phyloP scores from a whole-genome alignment of 352 stramenopile species.

The Salisapilia sapeloensis region DNA sequence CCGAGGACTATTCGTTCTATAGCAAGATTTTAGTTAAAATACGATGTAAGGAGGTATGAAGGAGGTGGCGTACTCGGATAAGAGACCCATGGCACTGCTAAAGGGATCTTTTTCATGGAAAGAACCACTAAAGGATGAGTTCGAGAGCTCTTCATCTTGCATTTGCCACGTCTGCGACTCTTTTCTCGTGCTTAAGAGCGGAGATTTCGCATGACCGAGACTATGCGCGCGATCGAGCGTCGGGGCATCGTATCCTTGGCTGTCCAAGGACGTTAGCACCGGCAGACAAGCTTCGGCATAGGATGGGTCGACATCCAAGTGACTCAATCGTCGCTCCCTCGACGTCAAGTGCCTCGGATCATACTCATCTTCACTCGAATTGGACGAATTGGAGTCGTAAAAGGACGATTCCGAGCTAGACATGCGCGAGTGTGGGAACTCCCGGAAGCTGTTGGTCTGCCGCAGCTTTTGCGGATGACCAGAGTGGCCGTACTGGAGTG shows the following conservation, averaged over 20 bases:
- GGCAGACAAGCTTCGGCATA: slow-evolving; percentile 30
- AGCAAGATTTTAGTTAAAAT: no score
- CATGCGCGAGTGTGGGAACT: slow-evolving; percentile 19
- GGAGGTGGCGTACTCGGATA: no score
- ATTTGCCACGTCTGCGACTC: slow-evolving; percentile 52
- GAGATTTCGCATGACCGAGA: slow-evolving; percentile 31
- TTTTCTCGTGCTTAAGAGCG: slow-evolving; percentile 32
- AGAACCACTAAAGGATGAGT: no score
- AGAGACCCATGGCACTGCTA: no score
- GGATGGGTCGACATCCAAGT: slow-evolving; percentile 13
- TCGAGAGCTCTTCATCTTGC: slow-evolving; percentile 46
- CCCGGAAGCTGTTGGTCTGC: slow-evolving; percentile 20
- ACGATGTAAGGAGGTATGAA: no score
- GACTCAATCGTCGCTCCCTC: slow-evolving; percentile 2
- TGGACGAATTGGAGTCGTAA: slow-evolving; percentile 25
- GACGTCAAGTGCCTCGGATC: slow-evolving; percentile 1
- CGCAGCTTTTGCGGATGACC: slow-evolving; percentile 10
- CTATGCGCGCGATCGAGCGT: slow-evolving; percentile 6
- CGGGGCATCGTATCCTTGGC: slow-evolving; percentile 21
- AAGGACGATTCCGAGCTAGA: slow-evolving; percentile 36
- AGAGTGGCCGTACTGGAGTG: slow-evolving; percentile 7
- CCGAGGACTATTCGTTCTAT: no score
- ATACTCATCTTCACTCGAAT: slow-evolving; percentile 18
- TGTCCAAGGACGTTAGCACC: slow-evolving; percentile 21
- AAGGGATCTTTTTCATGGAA: no score